phyloP scores from a whole-genome alignment of 2,329 filamentous ascomycete genomes.

The Hypoxylon sp. region DNA sequence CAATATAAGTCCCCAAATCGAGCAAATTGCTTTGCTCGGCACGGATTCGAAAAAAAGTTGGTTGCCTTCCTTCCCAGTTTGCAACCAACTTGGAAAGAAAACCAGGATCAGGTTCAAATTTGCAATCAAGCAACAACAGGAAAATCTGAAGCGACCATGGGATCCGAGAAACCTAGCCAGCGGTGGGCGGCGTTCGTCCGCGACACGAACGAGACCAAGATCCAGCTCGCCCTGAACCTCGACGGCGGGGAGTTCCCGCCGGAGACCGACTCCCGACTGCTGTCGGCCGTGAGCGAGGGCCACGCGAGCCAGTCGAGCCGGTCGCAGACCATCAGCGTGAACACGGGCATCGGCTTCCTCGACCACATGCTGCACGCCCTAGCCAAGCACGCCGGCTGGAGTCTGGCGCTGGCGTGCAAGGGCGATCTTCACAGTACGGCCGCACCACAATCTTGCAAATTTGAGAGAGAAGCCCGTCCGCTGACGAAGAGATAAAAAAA shows the following conservation, averaged over 20 bases:
- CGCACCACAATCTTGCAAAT: background rate
- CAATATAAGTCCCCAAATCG: conserved; percentile 29
- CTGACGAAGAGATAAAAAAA: conserved; percentile 25
- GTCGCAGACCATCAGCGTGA: conserved; percentile 86
- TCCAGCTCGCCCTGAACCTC: conserved; percentile 90
- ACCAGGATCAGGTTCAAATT: background rate
- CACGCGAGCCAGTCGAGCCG: conserved; percentile 89
- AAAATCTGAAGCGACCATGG: conserved; percentile 43
- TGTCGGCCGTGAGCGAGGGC: conserved; percentile 64
- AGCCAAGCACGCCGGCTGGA: conserved; percentile 96
- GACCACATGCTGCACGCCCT: conserved; percentile 99
- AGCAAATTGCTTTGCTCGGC: conserved; percentile 35
- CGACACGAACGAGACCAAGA: conserved; percentile 98
- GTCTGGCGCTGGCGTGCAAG: conserved; percentile 81
- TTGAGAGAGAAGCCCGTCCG: conserved; percentile 16
- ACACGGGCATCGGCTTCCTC: conserved; percentile 96
- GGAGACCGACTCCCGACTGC: conserved; percentile 69
- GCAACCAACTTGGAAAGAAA: conserved; percentile 12
- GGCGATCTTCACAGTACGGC: conserved; percentile 90
- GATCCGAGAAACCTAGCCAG: conserved; percentile 46
- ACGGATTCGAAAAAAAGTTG: conserved; percentile 18
- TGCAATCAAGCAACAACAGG: conserved; percentile 1
- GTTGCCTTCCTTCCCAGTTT: conserved; percentile 5
- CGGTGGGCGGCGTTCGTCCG: conserved; percentile 85
- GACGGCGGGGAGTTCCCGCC: conserved; percentile 85